These are phyloP conservation scores for Chaetoceros tenuissimus DNA, from an alignment of 108 stramenopile genomes.

Conservation along the genomic window DNA sequence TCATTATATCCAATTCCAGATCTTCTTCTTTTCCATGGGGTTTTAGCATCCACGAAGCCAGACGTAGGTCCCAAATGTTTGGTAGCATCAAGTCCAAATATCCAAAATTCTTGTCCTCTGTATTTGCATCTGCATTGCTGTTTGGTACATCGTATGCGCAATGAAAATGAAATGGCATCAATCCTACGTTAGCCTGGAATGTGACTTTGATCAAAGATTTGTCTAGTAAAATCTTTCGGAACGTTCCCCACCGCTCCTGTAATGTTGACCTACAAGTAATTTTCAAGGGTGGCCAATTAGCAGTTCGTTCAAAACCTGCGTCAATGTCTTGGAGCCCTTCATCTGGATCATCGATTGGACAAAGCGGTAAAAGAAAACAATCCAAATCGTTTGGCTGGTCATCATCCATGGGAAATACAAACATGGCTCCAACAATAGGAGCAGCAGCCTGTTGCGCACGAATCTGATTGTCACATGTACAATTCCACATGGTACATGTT, in stretches of 20 bases:
- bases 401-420: slow-evolving; percentile 15
- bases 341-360: slow-evolving; percentile 10
- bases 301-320: slow-evolving; percentile 11
- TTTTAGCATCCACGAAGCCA: slow-evolving; percentile 30
- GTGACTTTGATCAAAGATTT: slow-evolving; percentile 17
- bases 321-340: neutral
- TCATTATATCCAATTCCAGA: slow-evolving; percentile 18
- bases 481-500: slow-evolving; percentile 29
- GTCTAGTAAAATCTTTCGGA: slow-evolving; percentile 20
- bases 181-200: slow-evolving; percentile 26
- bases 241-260: slow-evolving; percentile 20
- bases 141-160: slow-evolving; percentile 14
- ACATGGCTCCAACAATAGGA: slow-evolving; percentile 31
- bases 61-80: slow-evolving; percentile 29
- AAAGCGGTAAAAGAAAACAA: slow-evolving; percentile 25
- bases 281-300: slow-evolving; percentile 17
- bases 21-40: slow-evolving; percentile 20
- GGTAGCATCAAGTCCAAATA: slow-evolving; percentile 7
- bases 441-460: slow-evolving; percentile 22
- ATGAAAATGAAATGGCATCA: slow-evolving; percentile 29
- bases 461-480: slow-evolving; percentile 34
- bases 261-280: slow-evolving; percentile 26
- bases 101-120: neutral
- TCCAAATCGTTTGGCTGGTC: slow-evolving; percentile 8
- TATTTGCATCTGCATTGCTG: neutral